phyloP scores from a whole-genome alignment of 805 yeast genomes.

The Hanseniaspora guilliermondii region DNA sequence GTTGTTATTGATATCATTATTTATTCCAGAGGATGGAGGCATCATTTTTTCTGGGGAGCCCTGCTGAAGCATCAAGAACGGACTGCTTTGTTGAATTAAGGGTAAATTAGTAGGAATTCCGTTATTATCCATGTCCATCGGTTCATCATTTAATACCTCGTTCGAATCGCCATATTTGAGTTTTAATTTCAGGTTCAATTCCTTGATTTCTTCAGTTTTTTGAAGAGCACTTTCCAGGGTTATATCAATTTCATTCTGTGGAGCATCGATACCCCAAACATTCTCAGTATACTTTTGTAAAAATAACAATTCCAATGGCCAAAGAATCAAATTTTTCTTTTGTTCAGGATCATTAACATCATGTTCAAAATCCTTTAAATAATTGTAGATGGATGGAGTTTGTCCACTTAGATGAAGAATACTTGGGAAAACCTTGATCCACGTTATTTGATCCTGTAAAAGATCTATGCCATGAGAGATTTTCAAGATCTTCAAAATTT shows the following conservation, averaged over 20 bases:
- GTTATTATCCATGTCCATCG: not conserved
- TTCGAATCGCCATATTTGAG: constrained; percentile 11
- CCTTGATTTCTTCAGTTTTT: constrained; percentile 24
- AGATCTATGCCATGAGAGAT: constrained; percentile 30
- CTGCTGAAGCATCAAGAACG: constrained; percentile 8
- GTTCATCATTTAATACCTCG: constrained; percentile 8
- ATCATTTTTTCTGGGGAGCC: constrained; percentile 5
- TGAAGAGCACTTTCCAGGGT: constrained; percentile 22
- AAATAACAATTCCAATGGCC: constrained; percentile 62
- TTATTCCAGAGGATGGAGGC: not conserved
- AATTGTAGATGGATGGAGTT: constrained; percentile 50
- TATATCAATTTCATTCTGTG: not conserved
- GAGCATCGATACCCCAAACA: constrained; percentile 16
- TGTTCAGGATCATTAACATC: not conserved
- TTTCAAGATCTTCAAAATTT: constrained; percentile 28
- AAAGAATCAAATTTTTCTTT: constrained; percentile 42
- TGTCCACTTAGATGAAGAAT: constrained; percentile 55
- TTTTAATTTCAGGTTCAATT: constrained; percentile 17
- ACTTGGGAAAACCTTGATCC: constrained; percentile 63
- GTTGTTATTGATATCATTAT: not conserved
- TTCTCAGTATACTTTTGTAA: constrained; percentile 31
- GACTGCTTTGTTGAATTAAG: constrained; percentile 7
- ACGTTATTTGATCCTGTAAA: constrained; percentile 27
- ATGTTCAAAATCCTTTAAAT: constrained; percentile 24
- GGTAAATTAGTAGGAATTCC: constrained; percentile 4